Evolutionary conservation across 768 basidiomycete genomes (phyloP).

Genomic region (Xerocomellus dryophilus): DNA sequence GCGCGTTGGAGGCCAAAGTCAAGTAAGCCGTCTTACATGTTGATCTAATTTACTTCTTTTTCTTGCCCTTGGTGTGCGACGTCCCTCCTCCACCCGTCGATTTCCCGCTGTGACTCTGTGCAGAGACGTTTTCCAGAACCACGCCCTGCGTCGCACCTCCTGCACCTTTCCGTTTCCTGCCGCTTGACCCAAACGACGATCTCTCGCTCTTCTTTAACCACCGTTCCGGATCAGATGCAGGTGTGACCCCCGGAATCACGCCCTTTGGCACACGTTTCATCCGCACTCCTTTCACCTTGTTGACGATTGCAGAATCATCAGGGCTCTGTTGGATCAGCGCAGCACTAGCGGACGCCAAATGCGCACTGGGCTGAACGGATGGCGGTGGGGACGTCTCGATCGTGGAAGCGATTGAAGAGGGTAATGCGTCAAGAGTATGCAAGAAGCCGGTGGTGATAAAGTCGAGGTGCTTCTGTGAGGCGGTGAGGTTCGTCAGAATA

Average conservation of each 20-base stretch:
- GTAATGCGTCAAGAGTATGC: slow-evolving; percentile 59
- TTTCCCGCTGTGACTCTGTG: slow-evolving; percentile 33
- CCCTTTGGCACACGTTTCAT: slow-evolving; percentile 69
- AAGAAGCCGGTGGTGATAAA: slow-evolving; percentile 75
- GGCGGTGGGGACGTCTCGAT: slow-evolving; percentile 67
- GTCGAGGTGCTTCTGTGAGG: slow-evolving; percentile 78
- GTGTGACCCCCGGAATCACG: slow-evolving; percentile 76
- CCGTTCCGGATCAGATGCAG: slow-evolving; percentile 80
- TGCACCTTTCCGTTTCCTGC: slow-evolving; percentile 51
- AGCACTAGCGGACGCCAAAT: slow-evolving; percentile 26
- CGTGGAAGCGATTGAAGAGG: slow-evolving; percentile 45
- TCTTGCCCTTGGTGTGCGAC: slow-evolving; percentile 55
- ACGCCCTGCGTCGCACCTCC: slow-evolving; percentile 72
- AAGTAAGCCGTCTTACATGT: slow-evolving; percentile 20
- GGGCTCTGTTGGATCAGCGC: slow-evolving; percentile 24
- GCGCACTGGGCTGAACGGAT: slow-evolving; percentile 34
- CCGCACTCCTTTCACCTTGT: slow-evolving; percentile 51
- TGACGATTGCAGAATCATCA: slow-evolving; percentile 35
- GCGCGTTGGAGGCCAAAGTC: slow-evolving; percentile 15
- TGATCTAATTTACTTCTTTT: slow-evolving; percentile 54
- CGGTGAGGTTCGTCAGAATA: slow-evolving; percentile 79
- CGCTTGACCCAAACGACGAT: slow-evolving; percentile 49
- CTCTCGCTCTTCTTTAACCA: slow-evolving; percentile 88
- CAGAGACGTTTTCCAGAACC: slow-evolving; percentile 26
- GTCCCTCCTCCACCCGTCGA: slow-evolving; percentile 35